phyloP scores from a whole-genome alignment of 2,329 filamentous ascomycete species.

The Bretziella fagacearum region DNA sequence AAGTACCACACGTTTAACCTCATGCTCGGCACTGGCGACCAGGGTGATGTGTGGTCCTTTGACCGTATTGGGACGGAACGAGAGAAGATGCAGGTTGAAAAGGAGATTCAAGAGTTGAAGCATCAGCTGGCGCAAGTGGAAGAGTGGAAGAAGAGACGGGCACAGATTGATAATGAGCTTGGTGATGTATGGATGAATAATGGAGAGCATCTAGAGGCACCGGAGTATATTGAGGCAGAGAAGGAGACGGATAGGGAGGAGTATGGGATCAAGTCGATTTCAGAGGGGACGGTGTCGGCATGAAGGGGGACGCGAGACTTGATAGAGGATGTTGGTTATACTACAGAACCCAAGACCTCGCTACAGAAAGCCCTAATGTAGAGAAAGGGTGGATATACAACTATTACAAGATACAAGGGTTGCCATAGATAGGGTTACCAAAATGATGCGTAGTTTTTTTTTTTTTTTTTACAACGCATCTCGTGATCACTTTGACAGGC shows the following conservation, averaged over 20 bases:
- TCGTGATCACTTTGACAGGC: too few species aligned
- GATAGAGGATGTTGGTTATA: too few species aligned
- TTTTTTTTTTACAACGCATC: too few species aligned
- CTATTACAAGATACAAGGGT: too few species aligned
- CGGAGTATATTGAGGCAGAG: slow-evolving; percentile 25
- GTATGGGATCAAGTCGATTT: neutral
- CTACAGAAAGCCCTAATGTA: too few species aligned
- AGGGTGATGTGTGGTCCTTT: slow-evolving; percentile 79
- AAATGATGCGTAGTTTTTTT: too few species aligned
- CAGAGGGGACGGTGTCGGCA: neutral
- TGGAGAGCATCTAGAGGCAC: slow-evolving; percentile 31
- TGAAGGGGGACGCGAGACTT: too few species aligned
- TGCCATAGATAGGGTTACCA: too few species aligned
- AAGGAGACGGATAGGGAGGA: slow-evolving; percentile 2
- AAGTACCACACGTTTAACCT: slow-evolving; percentile 92
- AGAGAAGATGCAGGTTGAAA: slow-evolving; percentile 86
- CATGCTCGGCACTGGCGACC: slow-evolving; percentile 61
- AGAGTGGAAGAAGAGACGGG: slow-evolving; percentile 59
- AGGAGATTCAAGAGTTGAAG: slow-evolving; percentile 69
- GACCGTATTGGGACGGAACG: slow-evolving; percentile 84
- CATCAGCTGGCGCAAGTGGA: slow-evolving; percentile 69
- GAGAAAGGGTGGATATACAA: too few species aligned
- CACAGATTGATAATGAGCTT: slow-evolving; percentile 72
- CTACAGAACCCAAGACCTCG: too few species aligned
- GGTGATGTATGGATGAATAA: slow-evolving; percentile 43